Evolutionary conservation across 306 rosid species (phyloP).

Genomic region (Dalbergia cultrata): DNA sequence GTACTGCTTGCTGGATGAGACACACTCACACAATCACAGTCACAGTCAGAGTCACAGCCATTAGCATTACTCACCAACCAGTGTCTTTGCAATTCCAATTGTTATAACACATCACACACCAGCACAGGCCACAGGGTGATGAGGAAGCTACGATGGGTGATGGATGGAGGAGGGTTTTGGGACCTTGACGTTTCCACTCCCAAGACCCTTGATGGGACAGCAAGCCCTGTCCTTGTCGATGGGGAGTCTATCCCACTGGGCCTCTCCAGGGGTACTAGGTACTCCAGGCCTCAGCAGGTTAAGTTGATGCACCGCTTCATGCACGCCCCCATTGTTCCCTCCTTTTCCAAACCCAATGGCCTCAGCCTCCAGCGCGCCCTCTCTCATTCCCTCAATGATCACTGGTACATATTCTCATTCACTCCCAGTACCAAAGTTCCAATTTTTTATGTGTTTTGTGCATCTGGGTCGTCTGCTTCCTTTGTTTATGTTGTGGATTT

Average conservation of each 20-base stretch:
- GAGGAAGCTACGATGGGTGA: slow-evolving; percentile 93
- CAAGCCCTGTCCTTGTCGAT: slow-evolving; percentile 71
- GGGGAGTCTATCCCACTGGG: slow-evolving; percentile 75
- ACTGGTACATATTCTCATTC: slow-evolving; percentile 53
- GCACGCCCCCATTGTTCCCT: slow-evolving; percentile 67
- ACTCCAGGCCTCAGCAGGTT: slow-evolving; percentile 79
- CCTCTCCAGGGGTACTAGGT: slow-evolving; percentile 71
- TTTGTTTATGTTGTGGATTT: slow-evolving; percentile 1
- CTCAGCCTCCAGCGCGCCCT: slow-evolving; percentile 75
- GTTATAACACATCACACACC: no score
- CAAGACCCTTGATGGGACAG: slow-evolving; percentile 72
- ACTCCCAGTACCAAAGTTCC: neutral
- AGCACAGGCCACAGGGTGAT: slow-evolving; percentile 12
- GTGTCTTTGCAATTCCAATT: no score
- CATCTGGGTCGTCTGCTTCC: neutral
- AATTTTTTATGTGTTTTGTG: slow-evolving; percentile 20
- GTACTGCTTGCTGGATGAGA: no score
- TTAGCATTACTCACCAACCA: no score
- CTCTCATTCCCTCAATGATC: slow-evolving; percentile 65
- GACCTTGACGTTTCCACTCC: slow-evolving; percentile 85
- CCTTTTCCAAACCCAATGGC: slow-evolving; percentile 61
- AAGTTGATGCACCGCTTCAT: slow-evolving; percentile 91
- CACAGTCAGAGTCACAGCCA: no score
- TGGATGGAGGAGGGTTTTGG: slow-evolving; percentile 84
- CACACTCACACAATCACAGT: no score